phyloP scores from a whole-genome alignment of 129 eudicot species.

The Calendula officinalis region DNA sequence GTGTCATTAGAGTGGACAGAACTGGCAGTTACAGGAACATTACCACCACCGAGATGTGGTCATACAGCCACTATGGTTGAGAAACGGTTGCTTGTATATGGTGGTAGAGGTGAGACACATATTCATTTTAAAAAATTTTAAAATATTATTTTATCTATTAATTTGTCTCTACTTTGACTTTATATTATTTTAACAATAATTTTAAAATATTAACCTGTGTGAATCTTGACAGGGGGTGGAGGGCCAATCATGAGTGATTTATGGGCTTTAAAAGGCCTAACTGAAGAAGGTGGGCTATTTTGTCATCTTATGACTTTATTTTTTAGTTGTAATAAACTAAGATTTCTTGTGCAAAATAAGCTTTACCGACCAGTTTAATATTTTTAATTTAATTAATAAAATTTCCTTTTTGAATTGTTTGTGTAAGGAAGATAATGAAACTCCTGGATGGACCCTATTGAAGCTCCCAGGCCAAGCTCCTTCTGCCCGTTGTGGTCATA shows the following conservation, averaged over 20 bases:
- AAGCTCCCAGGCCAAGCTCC: slow-evolving; percentile 99
- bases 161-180: not conserved
- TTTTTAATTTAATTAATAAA: not conserved
- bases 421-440: slow-evolving; percentile 93
- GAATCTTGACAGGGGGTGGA: slow-evolving; percentile 67
- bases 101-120: slow-evolving; percentile 75
- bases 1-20: slow-evolving; percentile 98
- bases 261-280: slow-evolving; percentile 95
- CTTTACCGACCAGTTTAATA: not conserved
- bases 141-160: not conserved
- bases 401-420: slow-evolving; percentile 32
- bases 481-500: slow-evolving; percentile 93
- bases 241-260: slow-evolving; percentile 96
- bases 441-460: slow-evolving; percentile 96
- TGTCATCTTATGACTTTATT: slow-evolving; percentile 8
- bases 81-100: slow-evolving; percentile 89
- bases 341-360: slow-evolving; percentile 5
- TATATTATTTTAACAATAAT: not conserved
- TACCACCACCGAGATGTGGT: slow-evolving; percentile 98
- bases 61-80: slow-evolving; percentile 98
- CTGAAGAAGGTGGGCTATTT: slow-evolving; percentile 70
- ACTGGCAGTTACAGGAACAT: slow-evolving; percentile 72
- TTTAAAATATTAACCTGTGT: slow-evolving; percentile 2
- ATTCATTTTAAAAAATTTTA: not conserved
- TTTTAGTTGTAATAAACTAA: not conserved